A percentile compares a stretch with the other conserved stretches of the same genome.
Evolutionary conservation across 208 protist species (phyloP).

Genomic region (Trypanosomatidae sp.): DNA sequence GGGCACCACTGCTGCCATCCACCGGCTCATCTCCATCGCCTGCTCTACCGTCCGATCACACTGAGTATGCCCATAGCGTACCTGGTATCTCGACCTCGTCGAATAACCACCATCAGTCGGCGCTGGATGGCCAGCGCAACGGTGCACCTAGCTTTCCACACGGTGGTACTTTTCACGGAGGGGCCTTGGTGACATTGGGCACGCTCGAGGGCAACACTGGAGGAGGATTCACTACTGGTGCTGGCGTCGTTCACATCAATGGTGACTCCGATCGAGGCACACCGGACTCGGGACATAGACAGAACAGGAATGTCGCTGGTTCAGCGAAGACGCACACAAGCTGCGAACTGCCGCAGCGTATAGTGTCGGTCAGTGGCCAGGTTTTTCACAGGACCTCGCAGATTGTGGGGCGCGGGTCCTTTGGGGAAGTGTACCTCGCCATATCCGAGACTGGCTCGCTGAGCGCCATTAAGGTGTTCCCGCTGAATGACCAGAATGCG

Average conservation of each 20-base stretch:
- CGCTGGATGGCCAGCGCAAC: neutral
- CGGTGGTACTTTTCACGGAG: neutral
- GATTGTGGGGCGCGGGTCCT: conserved; percentile 51
- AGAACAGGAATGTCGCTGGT: neutral
- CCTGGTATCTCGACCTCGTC: neutral
- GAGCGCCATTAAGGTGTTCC: conserved; percentile 72
- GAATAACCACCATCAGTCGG: neutral
- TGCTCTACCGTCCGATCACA: neutral
- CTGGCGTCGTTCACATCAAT: no score
- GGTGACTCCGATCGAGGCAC: no score
- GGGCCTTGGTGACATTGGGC: neutral
- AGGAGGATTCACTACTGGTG: no score
- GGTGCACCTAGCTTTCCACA: neutral
- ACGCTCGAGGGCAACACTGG: neutral
- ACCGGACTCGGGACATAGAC: neutral
- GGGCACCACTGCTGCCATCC: neutral
- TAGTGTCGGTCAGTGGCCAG: conserved; percentile 46
- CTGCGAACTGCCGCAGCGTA: conserved; percentile 22
- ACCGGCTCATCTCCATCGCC: neutral
- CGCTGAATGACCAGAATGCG: conserved; percentile 26
- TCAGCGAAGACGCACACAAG: neutral
- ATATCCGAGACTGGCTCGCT: conserved; percentile 64
- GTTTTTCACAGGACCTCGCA: conserved; percentile 47
- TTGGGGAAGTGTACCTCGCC: conserved; percentile 67
- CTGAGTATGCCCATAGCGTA: neutral